Base-by-base conservation (phyloP, 2,329 filamentous ascomycete species). In the Colletotrichum navitas region DNA sequence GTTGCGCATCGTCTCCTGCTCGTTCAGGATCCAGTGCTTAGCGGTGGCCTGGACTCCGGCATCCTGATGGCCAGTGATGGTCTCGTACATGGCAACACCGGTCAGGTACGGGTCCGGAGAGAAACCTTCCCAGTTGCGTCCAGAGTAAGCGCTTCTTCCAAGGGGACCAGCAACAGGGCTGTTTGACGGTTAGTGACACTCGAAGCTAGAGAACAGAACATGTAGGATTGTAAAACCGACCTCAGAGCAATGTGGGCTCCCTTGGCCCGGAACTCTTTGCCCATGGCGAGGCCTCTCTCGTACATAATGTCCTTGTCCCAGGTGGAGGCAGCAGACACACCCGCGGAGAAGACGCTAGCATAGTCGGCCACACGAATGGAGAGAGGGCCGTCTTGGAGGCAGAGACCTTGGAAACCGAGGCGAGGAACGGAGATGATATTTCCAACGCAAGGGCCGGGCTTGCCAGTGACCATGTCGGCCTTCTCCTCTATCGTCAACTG, bases 291-390 rank as follows among this genome's bases (percentile, higher is more conserved):
- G 26, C 80, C 81, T 63, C 82, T 75, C 52, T 78, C 77, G 74
- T 83, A 83, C 69, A 93, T 89, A 54, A 95, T 86, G 11, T 87
- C 83, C 71, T 90, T 91, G 80, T 95, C 93, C 92, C 93, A 97
- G 62, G 80, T 84, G 12, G 80, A 82, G 75, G 83, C 83, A 32
- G 92, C 88, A 70, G 92, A 92, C 60, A 93, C 85, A 73, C 92
- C 93, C 7, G 82, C 83, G 2, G 81, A 80, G 75, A 82, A 85
- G 14, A 83, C 82, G 70, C 82, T 85, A 71, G 83, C 84, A 60
- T 83, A 84, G 75, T 85, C 83, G n/a, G 79, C 54, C 58, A 73
- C 79, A 26, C 80, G 77, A 24, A 82, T 81, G 76, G 24, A 80
- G 77, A 56, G 79, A 78, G 68, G 83, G 70, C 83, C 74, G 68